Base-by-base conservation (phyloP, 2,329 filamentous ascomycete species). In the Immersiporthe knoxdaviesiana region DNA sequence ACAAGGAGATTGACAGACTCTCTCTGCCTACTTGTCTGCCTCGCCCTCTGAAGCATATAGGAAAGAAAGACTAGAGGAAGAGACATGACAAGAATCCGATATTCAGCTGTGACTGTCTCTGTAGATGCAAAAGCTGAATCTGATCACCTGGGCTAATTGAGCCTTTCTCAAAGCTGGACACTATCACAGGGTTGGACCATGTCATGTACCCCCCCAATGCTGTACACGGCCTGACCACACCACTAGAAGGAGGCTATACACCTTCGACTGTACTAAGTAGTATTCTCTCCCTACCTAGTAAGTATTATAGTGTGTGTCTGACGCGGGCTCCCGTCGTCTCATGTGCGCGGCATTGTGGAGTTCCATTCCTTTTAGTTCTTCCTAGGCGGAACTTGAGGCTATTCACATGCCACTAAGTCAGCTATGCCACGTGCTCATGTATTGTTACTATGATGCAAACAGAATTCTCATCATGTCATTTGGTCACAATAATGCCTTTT, bases 261-360 rank as follows among this genome's bases (percentile, higher is more conserved):
- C 5, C 44, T 47, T 8, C 21, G 18, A 3, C n/a, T 8, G 8
- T 35, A 35, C 35, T 35, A 35, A 35, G 35, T 35, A 35, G 6
- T n/a, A n/a, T n/a, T n/a, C n/a, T n/a, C n/a, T n/a, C n/a, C n/a
- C 41, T 21, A 47, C 44, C 7, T n/a, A 47, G 18, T n/a, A 7
- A 4, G 24, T 18, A 54, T 27, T 14, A 32, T 12, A 30, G 27
- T 16, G 6, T 56, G 44, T 30, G 52, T 12, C 24, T 62, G 60
- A 59, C 63, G 60, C 56, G 58, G 56, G 63, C 47, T 59, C 58
- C 63, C 50, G 68, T 63, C 59, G 63, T 65, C 64, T 50, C 66
- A 59, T 21, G 56, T 41, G 56, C 47, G 59, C 32, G 64, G 63
- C 64, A 41, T 47, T 65, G 32, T 35, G 50, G 50, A 59, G 62